Percentiles rank a stretch among this genome's conserved stretches.
phyloP scores from a whole-genome alignment of 2,329 filamentous ascomycete species.

The Thermothelomyces thermophilus region DNA sequence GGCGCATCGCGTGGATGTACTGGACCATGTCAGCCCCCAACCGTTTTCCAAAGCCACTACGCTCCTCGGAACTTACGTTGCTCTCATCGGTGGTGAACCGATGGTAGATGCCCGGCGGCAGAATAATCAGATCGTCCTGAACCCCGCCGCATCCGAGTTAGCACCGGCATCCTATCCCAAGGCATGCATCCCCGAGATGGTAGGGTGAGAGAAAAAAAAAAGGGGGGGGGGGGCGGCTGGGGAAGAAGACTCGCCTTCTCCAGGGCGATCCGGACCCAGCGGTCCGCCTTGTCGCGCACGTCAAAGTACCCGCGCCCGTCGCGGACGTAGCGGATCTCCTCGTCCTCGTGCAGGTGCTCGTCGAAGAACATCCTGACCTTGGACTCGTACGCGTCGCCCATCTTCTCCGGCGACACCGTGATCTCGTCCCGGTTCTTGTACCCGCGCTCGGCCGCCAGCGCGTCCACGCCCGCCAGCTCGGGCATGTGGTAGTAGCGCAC shows the following conservation, averaged over 20 bases:
- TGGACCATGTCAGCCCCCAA: slow-evolving; percentile 35
- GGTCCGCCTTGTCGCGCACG: slow-evolving; percentile 72
- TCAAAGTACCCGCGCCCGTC: slow-evolving; percentile 91
- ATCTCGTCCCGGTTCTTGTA: slow-evolving; percentile 97
- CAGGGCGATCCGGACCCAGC: slow-evolving; percentile 81
- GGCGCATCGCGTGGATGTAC: slow-evolving; percentile 92
- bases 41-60: no score
- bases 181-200: no score
- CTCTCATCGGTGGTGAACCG: slow-evolving; percentile 89
- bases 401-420: slow-evolving; percentile 74
- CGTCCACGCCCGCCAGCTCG: slow-evolving; percentile 60
- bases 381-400: slow-evolving; percentile 83
- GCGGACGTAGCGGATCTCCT: slow-evolving; percentile 93
- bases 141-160: neutral
- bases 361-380: slow-evolving; percentile 93
- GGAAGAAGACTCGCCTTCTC: slow-evolving; percentile 55
- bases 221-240: no score
- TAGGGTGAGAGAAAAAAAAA: neutral
- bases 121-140: slow-evolving; percentile 77
- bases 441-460: slow-evolving; percentile 64
- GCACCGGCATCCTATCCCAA: neutral
- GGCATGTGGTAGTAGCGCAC: slow-evolving; percentile 71
- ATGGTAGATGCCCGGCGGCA: slow-evolving; percentile 94
- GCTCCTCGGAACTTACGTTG: slow-evolving; percentile 58
- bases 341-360: slow-evolving; percentile 96